phyloP scores from a whole-genome alignment of 176 grass and related monocot genomes.

The Lolium multiflorum region DNA sequence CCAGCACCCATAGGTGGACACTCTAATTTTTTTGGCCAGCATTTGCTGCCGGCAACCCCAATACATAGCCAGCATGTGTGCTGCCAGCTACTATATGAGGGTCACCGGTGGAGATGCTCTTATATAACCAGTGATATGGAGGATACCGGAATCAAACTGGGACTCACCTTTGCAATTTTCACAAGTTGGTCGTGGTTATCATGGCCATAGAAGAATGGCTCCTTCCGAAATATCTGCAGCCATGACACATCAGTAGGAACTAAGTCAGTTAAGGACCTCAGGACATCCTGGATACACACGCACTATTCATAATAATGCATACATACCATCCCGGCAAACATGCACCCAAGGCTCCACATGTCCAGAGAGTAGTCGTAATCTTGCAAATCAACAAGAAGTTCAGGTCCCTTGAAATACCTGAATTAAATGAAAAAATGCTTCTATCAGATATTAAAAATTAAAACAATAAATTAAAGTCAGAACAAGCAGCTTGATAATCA shows the following conservation, averaged over 20 bases:
- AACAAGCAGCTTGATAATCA: conserved; percentile 2
- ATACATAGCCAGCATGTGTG: no score
- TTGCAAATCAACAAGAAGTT: conserved; percentile 93
- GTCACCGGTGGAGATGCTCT: no score
- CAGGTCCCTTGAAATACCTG: conserved; percentile 96
- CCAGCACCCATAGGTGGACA: no score
- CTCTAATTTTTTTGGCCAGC: no score
- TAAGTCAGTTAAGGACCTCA: conserved; percentile 31
- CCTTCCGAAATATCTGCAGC: conserved; percentile 98
- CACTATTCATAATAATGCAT: conserved; percentile 11
- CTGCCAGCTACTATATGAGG: no score
- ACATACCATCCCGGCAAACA: conserved; percentile 99
- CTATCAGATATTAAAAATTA: conserved; percentile 29
- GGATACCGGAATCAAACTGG: conserved; percentile 9
- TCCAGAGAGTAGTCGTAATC: conserved; percentile 97
- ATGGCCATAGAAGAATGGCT: conserved; percentile 99
- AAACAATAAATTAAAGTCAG: conserved; percentile 32
- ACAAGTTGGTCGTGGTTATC: conserved; percentile 99
- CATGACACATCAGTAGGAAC: conserved; percentile 40
- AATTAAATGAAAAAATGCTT: conserved; percentile 26
- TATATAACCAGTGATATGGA: neutral
- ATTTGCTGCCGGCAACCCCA: no score
- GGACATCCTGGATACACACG: neutral
- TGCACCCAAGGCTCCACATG: conserved; percentile 97
- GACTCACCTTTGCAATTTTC: conserved; percentile 88